These are phyloP conservation scores for Stephania cephalantha DNA, from an alignment of 164 flowering plant species.

Conservation along the genomic window DNA sequence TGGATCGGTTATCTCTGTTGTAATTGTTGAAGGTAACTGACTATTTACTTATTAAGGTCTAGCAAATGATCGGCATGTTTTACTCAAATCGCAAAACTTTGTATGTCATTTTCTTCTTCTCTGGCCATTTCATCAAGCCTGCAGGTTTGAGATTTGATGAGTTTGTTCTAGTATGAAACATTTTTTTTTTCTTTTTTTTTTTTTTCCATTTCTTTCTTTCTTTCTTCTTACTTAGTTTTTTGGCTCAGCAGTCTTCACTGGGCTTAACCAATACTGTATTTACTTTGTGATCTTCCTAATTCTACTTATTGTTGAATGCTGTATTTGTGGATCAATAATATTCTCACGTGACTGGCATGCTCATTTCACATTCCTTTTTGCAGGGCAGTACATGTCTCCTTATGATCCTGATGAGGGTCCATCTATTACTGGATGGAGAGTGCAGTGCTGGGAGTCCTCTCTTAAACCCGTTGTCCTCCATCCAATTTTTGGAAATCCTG, in stretches of 20 bases:
- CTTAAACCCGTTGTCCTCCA: slow-evolving; percentile 95
- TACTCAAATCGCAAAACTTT: background rate
- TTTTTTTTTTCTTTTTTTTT: too few species aligned
- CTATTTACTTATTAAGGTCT: background rate
- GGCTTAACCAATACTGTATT: background rate
- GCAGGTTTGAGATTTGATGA: background rate
- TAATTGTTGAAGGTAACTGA: slow-evolving; percentile 81
- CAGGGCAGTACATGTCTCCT: slow-evolving; percentile 99
- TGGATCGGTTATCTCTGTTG: slow-evolving; percentile 95
- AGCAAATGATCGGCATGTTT: background rate
- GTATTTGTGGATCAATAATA: background rate
- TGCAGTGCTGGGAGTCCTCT: slow-evolving; percentile 98
- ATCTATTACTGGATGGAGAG: slow-evolving; percentile 97
- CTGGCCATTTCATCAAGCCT: background rate
- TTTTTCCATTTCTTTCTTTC: too few species aligned
- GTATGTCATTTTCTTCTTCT: background rate
- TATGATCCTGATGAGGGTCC: slow-evolving; percentile 99
- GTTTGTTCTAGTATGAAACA: background rate
- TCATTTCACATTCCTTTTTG: slow-evolving; percentile 5
- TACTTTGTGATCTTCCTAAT: background rate
- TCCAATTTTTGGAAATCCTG: slow-evolving; percentile 87
- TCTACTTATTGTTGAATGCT: background rate
- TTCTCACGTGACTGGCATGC: background rate
- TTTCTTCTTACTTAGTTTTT: background rate
- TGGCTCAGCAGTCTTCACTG: background rate